Evolutionary conservation across 2,329 filamentous ascomycete species (phyloP).

Genomic region (Colletotrichum incanum): DNA sequence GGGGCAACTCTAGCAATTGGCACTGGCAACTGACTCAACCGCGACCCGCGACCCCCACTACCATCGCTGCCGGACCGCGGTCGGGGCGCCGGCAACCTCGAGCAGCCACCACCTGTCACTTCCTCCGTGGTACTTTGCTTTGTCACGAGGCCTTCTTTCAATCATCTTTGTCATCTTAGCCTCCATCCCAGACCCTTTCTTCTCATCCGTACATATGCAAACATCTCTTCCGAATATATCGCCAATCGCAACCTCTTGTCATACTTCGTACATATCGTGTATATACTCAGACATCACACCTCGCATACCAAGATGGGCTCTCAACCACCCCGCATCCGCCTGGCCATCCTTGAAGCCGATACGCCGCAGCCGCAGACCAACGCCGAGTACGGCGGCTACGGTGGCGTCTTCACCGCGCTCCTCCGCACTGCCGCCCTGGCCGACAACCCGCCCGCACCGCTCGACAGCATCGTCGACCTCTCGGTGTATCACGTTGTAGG

Average conservation of each 20-base stretch:
- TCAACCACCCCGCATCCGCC: slow-evolving; percentile 70
- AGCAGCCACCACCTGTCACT: slow-evolving; percentile 4
- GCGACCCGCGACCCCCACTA: slow-evolving; percentile 21
- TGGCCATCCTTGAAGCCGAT: slow-evolving; percentile 93
- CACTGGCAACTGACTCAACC: slow-evolving; percentile 17
- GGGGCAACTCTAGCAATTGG: slow-evolving; percentile 5
- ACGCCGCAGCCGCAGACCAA: slow-evolving; percentile 77
- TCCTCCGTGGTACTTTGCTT: slow-evolving; percentile 3
- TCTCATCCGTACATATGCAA: slow-evolving; percentile 8
- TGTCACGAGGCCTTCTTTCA: slow-evolving; percentile 14
- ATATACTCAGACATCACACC: background rate
- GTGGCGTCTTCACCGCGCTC: slow-evolving; percentile 77
- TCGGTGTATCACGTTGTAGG: slow-evolving; percentile 80
- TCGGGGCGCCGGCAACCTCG: slow-evolving; percentile 16
- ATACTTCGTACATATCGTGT: background rate
- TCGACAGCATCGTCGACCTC: slow-evolving; percentile 69
- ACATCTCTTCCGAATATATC: background rate
- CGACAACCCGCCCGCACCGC: slow-evolving; percentile 57
- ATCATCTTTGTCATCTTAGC: background rate
- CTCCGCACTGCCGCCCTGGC: slow-evolving; percentile 68
- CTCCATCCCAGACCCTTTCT: background rate
- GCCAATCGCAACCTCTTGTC: background rate
- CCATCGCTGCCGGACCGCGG: slow-evolving; percentile 21
- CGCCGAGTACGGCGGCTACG: slow-evolving; percentile 80
- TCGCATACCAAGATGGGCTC: slow-evolving; percentile 40